Evolutionary conservation across 768 basidiomycete genomes (phyloP), one percentile per base, ranked within the genome.

Genomic region (Lactarius akahatsu): DNA sequence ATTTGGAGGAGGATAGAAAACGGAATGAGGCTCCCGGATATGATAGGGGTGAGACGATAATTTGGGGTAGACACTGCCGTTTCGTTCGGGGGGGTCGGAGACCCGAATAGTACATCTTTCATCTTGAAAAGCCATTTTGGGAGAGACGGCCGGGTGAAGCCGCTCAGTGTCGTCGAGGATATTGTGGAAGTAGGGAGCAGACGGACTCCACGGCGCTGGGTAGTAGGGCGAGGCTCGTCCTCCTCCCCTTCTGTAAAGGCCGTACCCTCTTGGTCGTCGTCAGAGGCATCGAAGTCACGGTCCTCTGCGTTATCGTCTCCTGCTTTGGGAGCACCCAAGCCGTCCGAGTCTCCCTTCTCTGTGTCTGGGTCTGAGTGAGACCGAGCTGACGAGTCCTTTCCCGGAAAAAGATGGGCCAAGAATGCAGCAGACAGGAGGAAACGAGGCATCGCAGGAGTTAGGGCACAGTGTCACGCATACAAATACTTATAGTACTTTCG

Each of bases 1-100:
- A 94, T 90, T 71, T 90, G 89, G 36, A 94, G 80, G n/a, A 94
- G 80, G 58, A 93, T 89, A 20, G 88, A 84, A 71, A 94, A 91
- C 0, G 90, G 89, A 43, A 90, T 85, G 66, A 86, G 74, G 47
- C 89, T 79, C 23, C 87, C 88, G 16, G 90, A 85, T 10, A 91
- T 64, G 50, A 91, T 86, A 0, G 89, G 89, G 5, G 85, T 76
- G 60, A 78, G 78, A 20, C 91, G 86, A 72, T 88, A 89, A 60
- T 83, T 83, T 28, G 87, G 86, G 36, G 82, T 72, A 63, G 72
- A 63, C 40, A 74, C 75, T 0, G 23, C 23, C 6, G 10, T 13
- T 52, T 52, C 50, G 15, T 52, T 23, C 76, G 68, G 43, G 73
- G 15, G 38, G 52, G 61, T 10, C 63, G 60, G 63, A 9, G 69